Conservation (phyloP, 192 early-diverging fungal species). For the Coemansia sp. region DNA sequence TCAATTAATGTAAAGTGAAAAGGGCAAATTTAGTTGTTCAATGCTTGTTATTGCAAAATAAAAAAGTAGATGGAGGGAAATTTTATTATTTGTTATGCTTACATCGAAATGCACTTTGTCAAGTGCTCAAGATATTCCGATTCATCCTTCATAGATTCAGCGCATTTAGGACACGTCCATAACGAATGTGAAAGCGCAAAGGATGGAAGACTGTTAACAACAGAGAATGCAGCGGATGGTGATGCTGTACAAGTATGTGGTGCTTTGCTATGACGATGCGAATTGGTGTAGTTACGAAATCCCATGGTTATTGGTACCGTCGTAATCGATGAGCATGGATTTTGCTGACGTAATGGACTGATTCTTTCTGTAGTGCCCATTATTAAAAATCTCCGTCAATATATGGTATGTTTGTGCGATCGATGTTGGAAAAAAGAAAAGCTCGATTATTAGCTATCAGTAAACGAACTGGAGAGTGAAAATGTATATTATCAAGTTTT, state of each 20-base stretch:
- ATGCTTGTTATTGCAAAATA: too few relatives aligned
- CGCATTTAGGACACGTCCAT: slow-evolving; percentile 45
- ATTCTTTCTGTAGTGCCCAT: not conserved
- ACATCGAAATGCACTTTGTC: slow-evolving; percentile 22
- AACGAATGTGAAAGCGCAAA: slow-evolving; percentile 2
- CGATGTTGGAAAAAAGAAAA: not conserved
- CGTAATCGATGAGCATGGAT: not conserved
- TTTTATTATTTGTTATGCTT: not conserved
- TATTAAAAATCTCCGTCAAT: not conserved
- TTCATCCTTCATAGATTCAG: slow-evolving; percentile 38
- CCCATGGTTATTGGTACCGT: not conserved
- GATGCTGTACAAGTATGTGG: not conserved
- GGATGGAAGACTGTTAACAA: not conserved
- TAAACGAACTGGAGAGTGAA: too few relatives aligned
- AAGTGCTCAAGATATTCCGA: slow-evolving; percentile 38
- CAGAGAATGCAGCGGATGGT: not conserved
- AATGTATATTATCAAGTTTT: too few relatives aligned
- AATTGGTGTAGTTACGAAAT: not conserved
- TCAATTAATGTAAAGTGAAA: not conserved
- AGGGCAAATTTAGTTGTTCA: not conserved
- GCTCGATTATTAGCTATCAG: not conserved
- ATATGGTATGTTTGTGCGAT: too few relatives aligned
- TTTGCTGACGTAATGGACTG: not conserved
- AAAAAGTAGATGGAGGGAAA: not conserved
- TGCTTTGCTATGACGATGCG: not conserved